phyloP scores from a whole-genome alignment of 345 rosid species.

The Heritiera littoralis region DNA sequence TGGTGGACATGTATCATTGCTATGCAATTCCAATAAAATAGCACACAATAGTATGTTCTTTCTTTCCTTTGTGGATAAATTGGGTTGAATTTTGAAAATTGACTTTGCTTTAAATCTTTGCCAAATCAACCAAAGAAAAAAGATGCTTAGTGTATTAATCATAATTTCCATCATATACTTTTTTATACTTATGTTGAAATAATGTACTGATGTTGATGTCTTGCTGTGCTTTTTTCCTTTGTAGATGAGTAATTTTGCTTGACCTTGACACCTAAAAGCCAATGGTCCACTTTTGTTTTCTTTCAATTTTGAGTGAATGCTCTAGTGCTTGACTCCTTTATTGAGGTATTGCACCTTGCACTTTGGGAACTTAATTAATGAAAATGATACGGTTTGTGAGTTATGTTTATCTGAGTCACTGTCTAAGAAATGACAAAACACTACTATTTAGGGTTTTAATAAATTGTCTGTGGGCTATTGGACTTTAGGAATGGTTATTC shows the following conservation, averaged over 20 bases:
- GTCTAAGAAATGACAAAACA: neutral
- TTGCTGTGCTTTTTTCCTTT: neutral
- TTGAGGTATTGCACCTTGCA: neutral
- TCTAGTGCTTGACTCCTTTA: neutral
- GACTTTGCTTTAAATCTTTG: neutral
- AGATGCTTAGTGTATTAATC: neutral
- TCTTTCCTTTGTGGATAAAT: constrained; percentile 1
- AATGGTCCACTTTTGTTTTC: neutral
- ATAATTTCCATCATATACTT: neutral
- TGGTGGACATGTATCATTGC: constrained; percentile 48
- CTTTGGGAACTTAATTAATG: neutral
- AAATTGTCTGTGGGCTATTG: neutral
- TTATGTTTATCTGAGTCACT: neutral
- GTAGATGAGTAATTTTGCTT: neutral
- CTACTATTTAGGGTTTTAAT: neutral
- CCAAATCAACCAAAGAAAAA: neutral
- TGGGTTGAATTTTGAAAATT: neutral
- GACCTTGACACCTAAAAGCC: neutral
- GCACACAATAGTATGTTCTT: constrained; percentile 24
- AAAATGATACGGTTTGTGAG: neutral
- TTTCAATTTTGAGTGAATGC: neutral
- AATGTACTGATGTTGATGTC: neutral
- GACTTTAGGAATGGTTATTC: neutral
- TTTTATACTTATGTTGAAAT: neutral
- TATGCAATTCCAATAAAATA: constrained; percentile 45